Evolutionary conservation across 345 rosid species (phyloP).

Genomic region (Euphorbia tirucalli): DNA sequence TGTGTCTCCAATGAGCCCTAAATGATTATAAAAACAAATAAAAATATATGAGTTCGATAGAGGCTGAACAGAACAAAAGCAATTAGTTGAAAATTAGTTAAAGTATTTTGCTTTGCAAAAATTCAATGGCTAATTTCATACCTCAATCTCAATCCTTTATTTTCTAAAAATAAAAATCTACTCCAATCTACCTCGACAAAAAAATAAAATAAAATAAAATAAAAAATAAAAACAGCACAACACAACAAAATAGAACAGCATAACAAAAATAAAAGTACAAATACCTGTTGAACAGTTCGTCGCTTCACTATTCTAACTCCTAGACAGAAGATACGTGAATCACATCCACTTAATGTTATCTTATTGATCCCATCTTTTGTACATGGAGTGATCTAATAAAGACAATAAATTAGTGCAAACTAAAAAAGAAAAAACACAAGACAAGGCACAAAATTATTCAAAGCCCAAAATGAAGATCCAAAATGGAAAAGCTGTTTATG

Average conservation of each 20-base stretch:
- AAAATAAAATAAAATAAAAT: not conserved
- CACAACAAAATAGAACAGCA: not conserved
- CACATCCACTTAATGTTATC: slow-evolving; percentile 73
- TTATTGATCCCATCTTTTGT: slow-evolving; percentile 78
- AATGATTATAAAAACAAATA: not conserved
- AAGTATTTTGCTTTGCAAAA: not conserved
- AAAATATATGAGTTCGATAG: not conserved
- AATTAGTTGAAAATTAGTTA: not conserved
- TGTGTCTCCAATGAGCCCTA: not conserved
- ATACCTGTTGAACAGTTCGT: slow-evolving; percentile 77
- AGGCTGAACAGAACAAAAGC: not conserved
- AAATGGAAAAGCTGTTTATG: no score
- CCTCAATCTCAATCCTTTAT: not conserved
- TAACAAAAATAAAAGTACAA: not conserved
- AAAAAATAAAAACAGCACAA: no score
- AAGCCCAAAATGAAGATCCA: no score
- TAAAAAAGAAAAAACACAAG: not conserved
- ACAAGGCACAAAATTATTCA: not conserved
- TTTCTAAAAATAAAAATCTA: not conserved
- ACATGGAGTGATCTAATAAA: slow-evolving; percentile 63
- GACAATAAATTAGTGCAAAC: slow-evolving; percentile 7
- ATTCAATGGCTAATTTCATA: not conserved
- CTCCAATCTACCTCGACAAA: not conserved
- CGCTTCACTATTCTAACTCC: slow-evolving; percentile 88
- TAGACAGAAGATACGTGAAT: slow-evolving; percentile 80